Base-by-base conservation (phyloP, 73 alveolate genomes). In the Uronychia setigera region DNA sequence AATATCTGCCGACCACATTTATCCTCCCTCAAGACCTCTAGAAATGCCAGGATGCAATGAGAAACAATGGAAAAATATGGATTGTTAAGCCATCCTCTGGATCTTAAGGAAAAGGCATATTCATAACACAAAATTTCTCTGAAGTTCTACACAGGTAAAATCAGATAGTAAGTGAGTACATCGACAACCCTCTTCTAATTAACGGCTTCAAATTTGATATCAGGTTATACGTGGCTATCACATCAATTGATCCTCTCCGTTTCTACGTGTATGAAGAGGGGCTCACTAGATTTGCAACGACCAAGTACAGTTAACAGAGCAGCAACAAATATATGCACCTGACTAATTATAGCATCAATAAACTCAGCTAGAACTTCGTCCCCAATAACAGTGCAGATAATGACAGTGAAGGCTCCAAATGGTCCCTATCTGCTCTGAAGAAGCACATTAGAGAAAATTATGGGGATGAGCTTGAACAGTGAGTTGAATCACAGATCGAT, bases 51-150 rank as follows among this genome's bases (percentile, higher is more conserved):
- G 91, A 77, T 28, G 32, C 46, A 28, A 46, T 31, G 81, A 25
- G 31, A 1, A 83, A 76, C 57, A 32, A 76, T 77, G 32, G 25
- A 0, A 58, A 89, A 33, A 46, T 81, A 30, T 93, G 93, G 93
- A 93, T 93, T 27, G 58, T 90, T 5, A 94, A 94, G 57, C 98
- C 99, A 33, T 96, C 94, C 26, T 98, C 99, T 58, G 80, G 97
- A 1, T 91, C 98, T n/a, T 81, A 97, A 58, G 99, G 99, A 0
- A 91, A 95, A 86, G 99, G 99, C 26, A 96, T 97, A 0, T 92
- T 94, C 80, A 86, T 97, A 30, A 91, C 96, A 33, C 82, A 88
- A 28, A 96, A 92, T 57, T 77, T 84, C 31, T 79, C 90, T 29
- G 92, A 95, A 32, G 58, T 97, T 19, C 79, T 80, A 81, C 83